phyloP scores from a whole-genome alignment of 192 early-diverging fungal genomes.

The Umbelopsis sp. region DNA sequence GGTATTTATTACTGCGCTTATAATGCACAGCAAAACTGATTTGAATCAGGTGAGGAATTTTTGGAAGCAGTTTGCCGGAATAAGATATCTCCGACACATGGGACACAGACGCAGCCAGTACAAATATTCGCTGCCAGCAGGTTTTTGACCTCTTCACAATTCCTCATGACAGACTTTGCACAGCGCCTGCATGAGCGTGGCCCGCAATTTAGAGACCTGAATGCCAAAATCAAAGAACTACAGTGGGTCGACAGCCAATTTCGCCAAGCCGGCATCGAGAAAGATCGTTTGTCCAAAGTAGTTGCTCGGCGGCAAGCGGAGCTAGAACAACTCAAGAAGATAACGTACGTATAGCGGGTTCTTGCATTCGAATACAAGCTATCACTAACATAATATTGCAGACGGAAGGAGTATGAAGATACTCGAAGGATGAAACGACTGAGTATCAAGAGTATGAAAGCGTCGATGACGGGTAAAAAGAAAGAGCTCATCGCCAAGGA shows the following conservation, averaged over 20 bases:
- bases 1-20: too few species aligned
- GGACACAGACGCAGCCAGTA: too few species aligned
- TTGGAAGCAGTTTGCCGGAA: too few species aligned
- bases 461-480: constrained; percentile 29
- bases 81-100: constrained; percentile 8
- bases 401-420: constrained; percentile 35
- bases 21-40: too few species aligned
- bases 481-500: constrained; percentile 32
- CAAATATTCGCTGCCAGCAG: not conserved
- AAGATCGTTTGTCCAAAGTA: constrained; percentile 10
- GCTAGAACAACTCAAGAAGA: constrained; percentile 7
- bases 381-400: not conserved
- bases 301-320: not conserved
- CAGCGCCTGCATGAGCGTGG: not conserved
- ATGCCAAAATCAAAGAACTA: not conserved
- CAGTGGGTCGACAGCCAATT: constrained; percentile 14
- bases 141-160: not conserved
- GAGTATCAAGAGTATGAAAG: constrained; percentile 30
- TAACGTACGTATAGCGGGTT: not conserved
- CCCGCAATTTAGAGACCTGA: not conserved
- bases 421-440: constrained; percentile 32
- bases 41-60: too few species aligned
- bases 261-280: not conserved
- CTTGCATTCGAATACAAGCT: not conserved
- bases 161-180: constrained; percentile 4